phyloP scores from a whole-genome alignment of 2,329 filamentous ascomycete species.

The Rachicladosporium sp. region DNA sequence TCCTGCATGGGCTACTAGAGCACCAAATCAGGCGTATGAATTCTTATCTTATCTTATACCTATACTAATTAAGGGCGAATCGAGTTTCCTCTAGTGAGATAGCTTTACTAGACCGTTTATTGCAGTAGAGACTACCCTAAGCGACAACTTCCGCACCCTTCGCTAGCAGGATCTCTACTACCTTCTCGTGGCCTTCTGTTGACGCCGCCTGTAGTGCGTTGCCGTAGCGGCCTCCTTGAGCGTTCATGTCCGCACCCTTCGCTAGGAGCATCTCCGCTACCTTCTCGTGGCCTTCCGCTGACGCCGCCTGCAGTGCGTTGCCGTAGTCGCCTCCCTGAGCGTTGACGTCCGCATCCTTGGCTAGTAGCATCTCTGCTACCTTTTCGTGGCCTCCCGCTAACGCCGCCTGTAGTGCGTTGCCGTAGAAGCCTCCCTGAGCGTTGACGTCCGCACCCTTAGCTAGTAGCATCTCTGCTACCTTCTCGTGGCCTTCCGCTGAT shows the following conservation, averaged over 20 bases:
- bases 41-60: too few species aligned
- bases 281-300: conserved; percentile 10
- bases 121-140: too few species aligned
- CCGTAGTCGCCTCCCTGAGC: conserved; percentile 7
- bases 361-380: conserved; percentile 8
- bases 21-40: too few species aligned
- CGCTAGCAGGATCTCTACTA: conserved; percentile 8
- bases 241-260: conserved; percentile 9
- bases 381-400: conserved; percentile 3
- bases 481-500: conserved; percentile 1
- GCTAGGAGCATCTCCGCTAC: conserved; percentile 12
- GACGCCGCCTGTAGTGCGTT: conserved; percentile 4
- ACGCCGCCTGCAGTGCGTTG: conserved; percentile 12
- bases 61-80: too few species aligned
- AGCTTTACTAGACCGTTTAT: too few species aligned
- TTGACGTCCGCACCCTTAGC: conserved; percentile 10
- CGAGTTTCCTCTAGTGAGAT: too few species aligned
- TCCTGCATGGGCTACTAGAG: too few species aligned
- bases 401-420: conserved; percentile 8
- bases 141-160: conserved; percentile 10
- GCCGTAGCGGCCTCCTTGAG: conserved; percentile 2
- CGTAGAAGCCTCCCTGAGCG: conserved; percentile 6
- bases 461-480: conserved; percentile 9
- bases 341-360: conserved; percentile 11
- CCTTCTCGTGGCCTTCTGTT: conserved; percentile 2